A percentile compares a stretch with the other conserved stretches of the same genome.
phyloP scores from a whole-genome alignment of 208 protist species.

The Leishmania gerbilli region DNA sequence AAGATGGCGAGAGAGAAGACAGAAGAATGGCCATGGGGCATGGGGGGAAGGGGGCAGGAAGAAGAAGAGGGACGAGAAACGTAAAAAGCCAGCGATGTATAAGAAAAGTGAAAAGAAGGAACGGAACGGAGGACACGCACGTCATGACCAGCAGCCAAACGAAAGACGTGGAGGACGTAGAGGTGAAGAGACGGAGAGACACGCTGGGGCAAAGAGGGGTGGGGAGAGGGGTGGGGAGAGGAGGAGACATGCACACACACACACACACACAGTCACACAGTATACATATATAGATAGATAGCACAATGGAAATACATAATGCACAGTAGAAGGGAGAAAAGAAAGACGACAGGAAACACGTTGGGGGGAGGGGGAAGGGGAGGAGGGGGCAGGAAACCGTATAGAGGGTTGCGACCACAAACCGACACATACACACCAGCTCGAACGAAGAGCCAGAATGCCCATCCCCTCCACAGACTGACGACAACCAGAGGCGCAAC shows the following conservation, averaged over 20 bases:
- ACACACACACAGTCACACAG: neutral
- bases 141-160: neutral
- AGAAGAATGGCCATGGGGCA: neutral
- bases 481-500: neutral
- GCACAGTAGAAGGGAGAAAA: neutral
- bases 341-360: neutral
- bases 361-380: too few relatives aligned
- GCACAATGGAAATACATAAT: neutral
- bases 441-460: neutral
- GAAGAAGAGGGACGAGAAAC: neutral
- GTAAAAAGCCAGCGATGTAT: neutral
- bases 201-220: neutral
- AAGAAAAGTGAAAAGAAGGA: neutral
- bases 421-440: conserved; percentile 1
- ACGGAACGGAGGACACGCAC: neutral
- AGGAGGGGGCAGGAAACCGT: neutral
- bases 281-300: neutral
- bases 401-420: neutral
- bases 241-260: neutral
- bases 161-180: neutral
- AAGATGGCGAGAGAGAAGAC: neutral
- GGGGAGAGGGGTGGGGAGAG: neutral
- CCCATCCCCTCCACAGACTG: conserved; percentile 2
- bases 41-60: neutral
- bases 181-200: neutral